Evolutionary conservation across 306 rosid species (phyloP).

Genomic region (Medicago lupulina): DNA sequence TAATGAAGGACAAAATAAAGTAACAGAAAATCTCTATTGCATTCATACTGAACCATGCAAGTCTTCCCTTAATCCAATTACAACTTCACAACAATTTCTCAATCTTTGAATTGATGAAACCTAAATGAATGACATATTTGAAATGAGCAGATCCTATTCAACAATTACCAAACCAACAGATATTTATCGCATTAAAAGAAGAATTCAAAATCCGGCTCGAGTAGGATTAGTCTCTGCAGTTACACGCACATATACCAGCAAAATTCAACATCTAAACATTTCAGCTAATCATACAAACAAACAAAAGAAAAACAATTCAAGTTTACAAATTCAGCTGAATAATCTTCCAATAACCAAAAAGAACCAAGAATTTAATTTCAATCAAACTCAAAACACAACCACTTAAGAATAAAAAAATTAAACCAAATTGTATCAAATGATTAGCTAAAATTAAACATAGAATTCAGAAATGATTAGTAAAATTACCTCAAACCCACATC

Average conservation of each 20-base stretch:
- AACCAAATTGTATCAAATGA: conserved; percentile 48
- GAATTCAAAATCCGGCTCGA: conserved; percentile 14
- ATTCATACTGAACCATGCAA: conserved; percentile 7
- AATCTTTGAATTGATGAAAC: not conserved
- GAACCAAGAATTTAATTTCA: conserved; percentile 40
- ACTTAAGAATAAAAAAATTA: conserved; percentile 20
- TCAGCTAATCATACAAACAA: conserved; percentile 16
- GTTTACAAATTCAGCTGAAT: conserved; percentile 40
- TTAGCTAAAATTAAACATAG: conserved; percentile 33
- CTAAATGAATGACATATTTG: conserved; percentile 25
- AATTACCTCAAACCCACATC: conserved; percentile 90
- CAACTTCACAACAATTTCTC: conserved; percentile 12
- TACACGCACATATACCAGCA: not conserved
- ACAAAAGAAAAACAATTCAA: conserved; percentile 12
- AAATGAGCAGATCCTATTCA: conserved; percentile 62
- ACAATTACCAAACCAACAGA: conserved; percentile 36
- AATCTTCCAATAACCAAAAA: conserved; percentile 17
- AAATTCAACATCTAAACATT: conserved; percentile 37
- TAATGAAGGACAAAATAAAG: conserved; percentile 29
- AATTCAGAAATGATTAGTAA: conserved; percentile 32
- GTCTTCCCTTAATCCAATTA: conserved; percentile 16
- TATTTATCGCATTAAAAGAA: conserved; percentile 10
- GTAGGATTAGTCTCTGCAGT: too few species aligned
- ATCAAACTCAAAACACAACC: conserved; percentile 34
- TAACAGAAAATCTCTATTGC: conserved; percentile 33